Conservation (phyloP, 345 rosid genomes). For the Punica granatum region DNA sequence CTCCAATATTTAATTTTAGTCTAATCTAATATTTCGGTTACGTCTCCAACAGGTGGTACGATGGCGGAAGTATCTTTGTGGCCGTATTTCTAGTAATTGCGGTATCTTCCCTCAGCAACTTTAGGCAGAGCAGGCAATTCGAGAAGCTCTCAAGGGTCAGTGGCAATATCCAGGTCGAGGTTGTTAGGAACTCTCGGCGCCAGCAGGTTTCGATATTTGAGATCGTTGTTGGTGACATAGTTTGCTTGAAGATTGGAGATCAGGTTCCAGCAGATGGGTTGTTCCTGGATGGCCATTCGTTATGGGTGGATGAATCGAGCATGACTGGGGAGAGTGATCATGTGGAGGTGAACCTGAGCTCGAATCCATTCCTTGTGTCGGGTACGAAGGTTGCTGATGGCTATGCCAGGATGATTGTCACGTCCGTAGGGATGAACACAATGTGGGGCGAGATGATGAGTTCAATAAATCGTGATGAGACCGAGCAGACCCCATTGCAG, state of each 20-base stretch:
- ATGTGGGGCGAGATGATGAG: constrained; percentile 79
- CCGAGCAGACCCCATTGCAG: constrained; percentile 60
- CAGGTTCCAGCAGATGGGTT: constrained; percentile 68
- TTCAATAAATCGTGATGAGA: constrained; percentile 28
- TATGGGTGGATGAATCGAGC: constrained; percentile 57
- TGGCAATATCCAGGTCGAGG: constrained; percentile 44
- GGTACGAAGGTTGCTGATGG: constrained; percentile 57
- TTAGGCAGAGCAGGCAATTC: constrained; percentile 43
- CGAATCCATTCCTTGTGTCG: constrained; percentile 49
- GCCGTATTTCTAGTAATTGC: constrained; percentile 49
- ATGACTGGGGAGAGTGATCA: constrained; percentile 59
- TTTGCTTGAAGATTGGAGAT: constrained; percentile 54
- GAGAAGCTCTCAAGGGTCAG: constrained; percentile 43
- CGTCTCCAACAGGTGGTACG: constrained; percentile 35
- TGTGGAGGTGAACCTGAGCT: constrained; percentile 21
- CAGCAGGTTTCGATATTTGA: constrained; percentile 45
- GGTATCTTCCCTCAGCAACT: constrained; percentile 46
- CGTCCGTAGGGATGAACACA: constrained; percentile 68
- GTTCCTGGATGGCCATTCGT: constrained; percentile 35
- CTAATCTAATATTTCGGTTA: not conserved
- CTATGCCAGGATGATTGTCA: constrained; percentile 49
- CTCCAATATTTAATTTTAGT: not conserved
- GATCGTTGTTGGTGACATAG: constrained; percentile 56
- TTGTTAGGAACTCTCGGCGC: constrained; percentile 38
- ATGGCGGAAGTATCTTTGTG: constrained; percentile 57